These are phyloP conservation scores for Moniliophthora roreri DNA, from an alignment of 1,284 basidiomycete genomes.

Conservation along the genomic window DNA sequence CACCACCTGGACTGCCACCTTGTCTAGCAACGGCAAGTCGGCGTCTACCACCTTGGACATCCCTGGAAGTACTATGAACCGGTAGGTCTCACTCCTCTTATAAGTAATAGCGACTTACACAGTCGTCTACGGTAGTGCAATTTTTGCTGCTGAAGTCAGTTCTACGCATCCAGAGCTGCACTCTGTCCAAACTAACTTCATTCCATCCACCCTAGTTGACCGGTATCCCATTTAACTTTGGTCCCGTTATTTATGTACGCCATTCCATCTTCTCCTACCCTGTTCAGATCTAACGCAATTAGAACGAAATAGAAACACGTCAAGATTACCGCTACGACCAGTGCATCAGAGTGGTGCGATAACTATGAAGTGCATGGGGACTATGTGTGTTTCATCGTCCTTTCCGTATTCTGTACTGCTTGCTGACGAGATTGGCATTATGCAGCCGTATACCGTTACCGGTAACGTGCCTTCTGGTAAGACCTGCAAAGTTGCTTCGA, in stretches of 20 bases:
- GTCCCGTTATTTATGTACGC: slow-evolving; percentile 26
- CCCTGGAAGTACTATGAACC: slow-evolving; percentile 28
- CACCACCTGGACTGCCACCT: slow-evolving; percentile 27
- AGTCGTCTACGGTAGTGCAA: slow-evolving; percentile 27
- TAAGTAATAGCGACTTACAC: slow-evolving; percentile 76
- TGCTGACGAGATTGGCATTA: not conserved
- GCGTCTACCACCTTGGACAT: slow-evolving; percentile 27
- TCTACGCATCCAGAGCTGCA: no score
- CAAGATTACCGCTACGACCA: slow-evolving; percentile 26
- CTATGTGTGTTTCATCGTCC: slow-evolving; percentile 18
- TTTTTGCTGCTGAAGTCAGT: slow-evolving; percentile 26
- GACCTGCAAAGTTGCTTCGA: slow-evolving; percentile 23
- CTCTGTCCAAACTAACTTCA: not conserved
- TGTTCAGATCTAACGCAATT: not conserved
- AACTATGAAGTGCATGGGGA: slow-evolving; percentile 21
- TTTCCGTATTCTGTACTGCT: not conserved
- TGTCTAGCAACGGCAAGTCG: slow-evolving; percentile 24
- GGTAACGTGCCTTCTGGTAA: slow-evolving; percentile 23
- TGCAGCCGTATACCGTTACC: slow-evolving; percentile 25
- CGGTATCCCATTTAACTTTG: slow-evolving; percentile 27
- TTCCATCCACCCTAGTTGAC: slow-evolving; percentile 17
- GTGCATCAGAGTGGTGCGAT: slow-evolving; percentile 28
- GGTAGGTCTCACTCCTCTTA: slow-evolving; percentile 15
- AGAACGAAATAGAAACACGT: slow-evolving; percentile 28
- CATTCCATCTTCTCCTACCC: not conserved